Base-by-base conservation (phyloP, 768 basidiomycete species). In the Russula sp. region DNA sequence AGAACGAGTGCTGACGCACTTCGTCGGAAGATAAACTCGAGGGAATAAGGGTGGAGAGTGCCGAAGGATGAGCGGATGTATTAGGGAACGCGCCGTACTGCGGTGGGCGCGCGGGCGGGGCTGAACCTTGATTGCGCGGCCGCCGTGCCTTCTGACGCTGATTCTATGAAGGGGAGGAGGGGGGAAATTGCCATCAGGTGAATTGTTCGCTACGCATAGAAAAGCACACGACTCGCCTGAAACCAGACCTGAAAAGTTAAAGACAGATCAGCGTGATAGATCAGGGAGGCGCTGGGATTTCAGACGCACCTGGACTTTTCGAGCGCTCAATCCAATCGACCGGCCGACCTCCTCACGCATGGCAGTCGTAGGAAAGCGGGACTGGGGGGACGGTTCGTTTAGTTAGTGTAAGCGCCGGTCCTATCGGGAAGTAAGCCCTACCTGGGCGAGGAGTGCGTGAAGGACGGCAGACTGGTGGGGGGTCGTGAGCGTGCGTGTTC, bases 381-480 rank as follows among this genome's bases (percentile, higher is more conserved):
- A 93, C 91, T 94, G 57, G 8, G 39, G 22, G 25, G 25, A 41
- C 9, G 41, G 39, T 13, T 34, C 14, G 5, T 14, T 29, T 20
- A 4, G 56, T 35, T 20, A 18, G 49, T 46, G 38, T 20, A n/a
- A 43, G 35, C 3, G 41, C 39, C 62, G 35, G 18, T 52, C 42
- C 7, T 66, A 65, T 56, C 64, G 56, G 58, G n/a, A n/a, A n/a
- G n/a, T n/a, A 59, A 60, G 25, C 38, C 73, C 66, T 75, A 92
- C 91, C 84, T 92, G 85, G 36, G 88, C 87, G n/a, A 93, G 81
- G 49, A 93, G 79, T 5, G 87, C 87, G 67, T 92, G 90, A 20
- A 93, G 78, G n/a, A 91, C 90, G 13, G 88, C 87, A 58, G 91
- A 85, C 71, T 93, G 91, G 69, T 93, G 88, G 8, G 91, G 89